phyloP scores from a whole-genome alignment of 2,329 filamentous ascomycete genomes.

The Stagonosporopsis tanaceti region DNA sequence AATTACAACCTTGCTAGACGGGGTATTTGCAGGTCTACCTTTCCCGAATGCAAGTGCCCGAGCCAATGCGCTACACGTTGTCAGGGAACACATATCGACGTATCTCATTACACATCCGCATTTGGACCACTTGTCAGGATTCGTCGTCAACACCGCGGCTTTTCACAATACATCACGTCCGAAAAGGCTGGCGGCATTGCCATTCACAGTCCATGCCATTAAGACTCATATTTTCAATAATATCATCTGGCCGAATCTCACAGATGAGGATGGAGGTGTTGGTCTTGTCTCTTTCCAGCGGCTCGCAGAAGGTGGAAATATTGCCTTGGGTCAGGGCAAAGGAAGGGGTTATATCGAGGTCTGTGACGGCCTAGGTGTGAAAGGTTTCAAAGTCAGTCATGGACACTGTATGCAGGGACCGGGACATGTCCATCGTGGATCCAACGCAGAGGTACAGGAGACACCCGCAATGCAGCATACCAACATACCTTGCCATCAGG shows the following conservation, averaged over 20 bases:
- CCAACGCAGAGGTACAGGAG: conserved; percentile 52
- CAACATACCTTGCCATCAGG: conserved; percentile 31
- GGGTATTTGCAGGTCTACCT: conserved; percentile 82
- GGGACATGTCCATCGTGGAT: conserved; percentile 53
- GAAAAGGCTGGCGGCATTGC: conserved; percentile 85
- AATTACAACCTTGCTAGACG: conserved; percentile 64
- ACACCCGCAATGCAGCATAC: conserved; percentile 36
- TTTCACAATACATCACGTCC: conserved; percentile 78
- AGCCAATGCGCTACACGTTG: conserved; percentile 83
- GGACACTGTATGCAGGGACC: conserved; percentile 80
- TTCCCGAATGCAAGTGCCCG: conserved; percentile 71
- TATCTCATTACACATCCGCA: conserved; percentile 98
- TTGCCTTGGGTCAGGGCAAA: conserved; percentile 80
- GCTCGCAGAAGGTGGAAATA: conserved; percentile 86
- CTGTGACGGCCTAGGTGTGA: conserved; percentile 86
- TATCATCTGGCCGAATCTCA: conserved; percentile 95
- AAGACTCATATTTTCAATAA: conserved; percentile 98
- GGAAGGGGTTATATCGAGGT: conserved; percentile 86
- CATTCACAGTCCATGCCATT: conserved; percentile 88
- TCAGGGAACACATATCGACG: conserved; percentile 80
- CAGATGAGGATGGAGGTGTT: conserved; percentile 93
- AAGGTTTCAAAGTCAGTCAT: conserved; percentile 87
- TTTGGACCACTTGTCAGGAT: conserved; percentile 89
- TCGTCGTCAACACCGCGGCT: conserved; percentile 91
- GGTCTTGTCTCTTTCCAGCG: conserved; percentile 91